phyloP scores from a whole-genome alignment of 352 stramenopile species.

The Poterioochromonas sp. region DNA sequence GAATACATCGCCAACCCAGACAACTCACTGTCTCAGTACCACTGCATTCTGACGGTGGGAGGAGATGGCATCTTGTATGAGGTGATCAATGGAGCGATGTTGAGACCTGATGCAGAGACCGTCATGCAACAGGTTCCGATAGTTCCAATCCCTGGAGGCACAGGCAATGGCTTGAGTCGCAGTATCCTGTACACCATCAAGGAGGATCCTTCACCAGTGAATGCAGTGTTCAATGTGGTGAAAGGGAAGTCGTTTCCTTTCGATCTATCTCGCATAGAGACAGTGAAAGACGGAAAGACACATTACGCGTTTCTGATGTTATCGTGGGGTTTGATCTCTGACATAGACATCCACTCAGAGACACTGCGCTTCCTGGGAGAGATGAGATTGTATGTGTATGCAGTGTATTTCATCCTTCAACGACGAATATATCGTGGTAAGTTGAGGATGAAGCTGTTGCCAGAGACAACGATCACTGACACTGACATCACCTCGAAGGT shows the following conservation, averaged over 20 bases:
- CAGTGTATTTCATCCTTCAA: background rate
- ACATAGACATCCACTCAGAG: background rate
- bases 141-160: background rate
- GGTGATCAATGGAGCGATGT: background rate
- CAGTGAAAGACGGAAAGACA: background rate
- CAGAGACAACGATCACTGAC: background rate
- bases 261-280: background rate
- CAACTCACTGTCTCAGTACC: background rate
- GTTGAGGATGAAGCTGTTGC: background rate
- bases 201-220: background rate
- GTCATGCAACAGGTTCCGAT: background rate
- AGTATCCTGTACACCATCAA: background rate
- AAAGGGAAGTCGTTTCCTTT: background rate
- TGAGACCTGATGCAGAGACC: background rate
- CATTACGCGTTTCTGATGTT: background rate
- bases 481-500: too few relatives aligned
- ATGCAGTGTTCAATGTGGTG: background rate
- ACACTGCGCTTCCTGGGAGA: background rate
- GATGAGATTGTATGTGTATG: background rate
- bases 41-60: background rate
- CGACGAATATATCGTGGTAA: background rate
- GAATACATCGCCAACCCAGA: background rate
- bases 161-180: background rate
- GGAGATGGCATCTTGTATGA: background rate
- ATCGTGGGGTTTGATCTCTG: background rate